These are phyloP conservation scores for Beauveria pseudobassiana DNA, from an alignment of 2,329 filamentous ascomycete genomes.

Conservation along the genomic window DNA sequence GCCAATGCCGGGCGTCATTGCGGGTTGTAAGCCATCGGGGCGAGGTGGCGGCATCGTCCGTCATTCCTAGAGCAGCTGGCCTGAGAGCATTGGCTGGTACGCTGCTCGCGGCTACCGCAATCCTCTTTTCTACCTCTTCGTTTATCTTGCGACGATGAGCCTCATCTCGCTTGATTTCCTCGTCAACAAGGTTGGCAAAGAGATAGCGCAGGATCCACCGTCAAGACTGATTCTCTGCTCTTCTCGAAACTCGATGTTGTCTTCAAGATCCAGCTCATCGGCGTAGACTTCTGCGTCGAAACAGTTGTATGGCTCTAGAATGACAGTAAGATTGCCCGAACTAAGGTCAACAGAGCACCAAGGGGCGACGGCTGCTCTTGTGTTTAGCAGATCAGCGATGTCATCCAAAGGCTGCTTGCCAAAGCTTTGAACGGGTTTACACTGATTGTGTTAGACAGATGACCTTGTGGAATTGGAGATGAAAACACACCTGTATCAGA, in stretches of 20 bases:
- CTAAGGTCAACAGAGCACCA: constrained; percentile 96
- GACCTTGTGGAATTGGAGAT: not conserved
- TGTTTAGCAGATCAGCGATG: constrained; percentile 80
- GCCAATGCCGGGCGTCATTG: constrained; percentile 66
- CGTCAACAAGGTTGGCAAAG: constrained; percentile 81
- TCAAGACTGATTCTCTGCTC: constrained; percentile 92
- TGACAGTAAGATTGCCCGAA: constrained; percentile 83
- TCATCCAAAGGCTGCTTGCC: constrained; percentile 92
- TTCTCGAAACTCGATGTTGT: constrained; percentile 74
- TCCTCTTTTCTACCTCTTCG: constrained; percentile 51
- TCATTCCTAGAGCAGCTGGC: constrained; percentile 16
- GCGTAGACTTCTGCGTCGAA: constrained; percentile 98
- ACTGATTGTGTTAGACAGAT: constrained; percentile 40
- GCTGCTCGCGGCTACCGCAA: constrained; percentile 45
- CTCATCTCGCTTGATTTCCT: constrained; percentile 80
- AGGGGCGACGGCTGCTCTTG: constrained; percentile 78
- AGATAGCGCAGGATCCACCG: constrained; percentile 94
- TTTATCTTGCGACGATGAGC: constrained; percentile 62
- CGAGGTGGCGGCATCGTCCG: constrained; percentile 45
- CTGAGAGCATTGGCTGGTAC: constrained; percentile 53
- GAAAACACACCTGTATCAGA: constrained; percentile 61
- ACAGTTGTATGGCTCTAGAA: constrained; percentile 88
- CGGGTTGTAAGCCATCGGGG: constrained; percentile 55
- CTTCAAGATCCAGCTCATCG: constrained; percentile 71
- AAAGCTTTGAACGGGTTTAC: constrained; percentile 81